Base-by-base conservation (phyloP, 371 early-diverging fungal genomes). In the Lichtheimia ramosa region DNA sequence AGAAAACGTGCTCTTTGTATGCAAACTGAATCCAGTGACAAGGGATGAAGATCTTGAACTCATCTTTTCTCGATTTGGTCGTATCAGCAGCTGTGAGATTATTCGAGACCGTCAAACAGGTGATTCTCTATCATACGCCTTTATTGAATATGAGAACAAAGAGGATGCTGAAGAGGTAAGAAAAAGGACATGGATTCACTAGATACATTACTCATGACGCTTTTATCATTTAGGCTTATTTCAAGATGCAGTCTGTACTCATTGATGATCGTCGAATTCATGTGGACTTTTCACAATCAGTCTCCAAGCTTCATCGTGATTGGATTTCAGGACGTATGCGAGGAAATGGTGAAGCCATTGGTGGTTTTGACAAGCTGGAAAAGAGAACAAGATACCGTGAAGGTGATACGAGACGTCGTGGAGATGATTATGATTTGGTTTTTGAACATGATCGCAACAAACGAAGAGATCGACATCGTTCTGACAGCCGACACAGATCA, bases 221-320 rank as follows among this genome's bases (percentile, higher is more conserved):
- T 5, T 34, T 28, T 10, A 27, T 52, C 12, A 3, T 46, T 1
- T 62, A 73, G 75, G 95, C 93, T 3, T 95, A 93, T 66, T 91
- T 92, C 69, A 95, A 94, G 72, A 89, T 87, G 87, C 84, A 95
- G 58, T 95, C 94, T 58, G 97, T 96, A 3, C 68, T 97, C 25
- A 93, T 98, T 58, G 99, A 98, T 67, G 99, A 97, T 70, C 89
- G 97, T 2, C 80, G 99, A 41, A 96, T 98, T 43, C 93, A 95
- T 67, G 97, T 98, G 14, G 99, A 98, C 70, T 98, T 98, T 67
- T 96, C 97, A 18, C 99, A 98, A 77, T 92, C 92, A 25, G 98
- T 98, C 1, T 88, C 91, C 40, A 92, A 92, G 55, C 75, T 96
- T 16, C 92, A 92, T 65, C 81, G 82, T 51, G 86, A 83, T 46